Conservation (phyloP, 2,329 filamentous ascomycete genomes). For the Sarocladium brachiariae region DNA sequence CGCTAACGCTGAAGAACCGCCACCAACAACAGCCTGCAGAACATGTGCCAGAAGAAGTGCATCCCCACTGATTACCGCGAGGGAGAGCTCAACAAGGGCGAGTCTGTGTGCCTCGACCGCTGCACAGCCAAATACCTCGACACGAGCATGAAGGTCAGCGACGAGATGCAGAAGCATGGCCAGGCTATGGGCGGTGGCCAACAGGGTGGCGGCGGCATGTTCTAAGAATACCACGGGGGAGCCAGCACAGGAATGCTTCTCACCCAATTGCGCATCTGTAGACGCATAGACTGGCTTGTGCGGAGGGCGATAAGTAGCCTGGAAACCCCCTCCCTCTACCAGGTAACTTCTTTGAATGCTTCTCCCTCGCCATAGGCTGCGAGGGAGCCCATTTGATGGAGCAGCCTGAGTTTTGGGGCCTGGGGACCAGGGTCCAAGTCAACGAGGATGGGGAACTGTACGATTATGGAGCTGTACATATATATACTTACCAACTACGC, state of each 20-base stretch:
- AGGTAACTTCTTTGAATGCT: too few species aligned
- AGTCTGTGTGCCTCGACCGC: constrained; percentile 95
- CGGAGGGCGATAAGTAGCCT: too few species aligned
- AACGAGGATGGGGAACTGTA: neutral
- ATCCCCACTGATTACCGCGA: constrained; percentile 90
- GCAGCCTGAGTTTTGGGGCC: too few species aligned
- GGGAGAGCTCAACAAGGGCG: constrained; percentile 95
- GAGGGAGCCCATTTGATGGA: too few species aligned
- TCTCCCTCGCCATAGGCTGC: too few species aligned
- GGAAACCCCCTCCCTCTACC: too few species aligned
- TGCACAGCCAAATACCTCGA: constrained; percentile 99
- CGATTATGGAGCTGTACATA: constrained; percentile 7
- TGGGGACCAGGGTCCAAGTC: neutral
- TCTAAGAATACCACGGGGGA: constrained; percentile 17
- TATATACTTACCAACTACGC: neutral
- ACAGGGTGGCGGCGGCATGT: constrained; percentile 38
- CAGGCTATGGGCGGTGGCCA: constrained; percentile 50
- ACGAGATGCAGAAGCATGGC: constrained; percentile 90
- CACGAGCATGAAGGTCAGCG: constrained; percentile 93
- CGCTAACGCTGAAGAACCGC: neutral
- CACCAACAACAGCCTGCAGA: constrained; percentile 58
- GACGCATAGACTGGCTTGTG: too few species aligned
- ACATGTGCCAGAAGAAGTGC: constrained; percentile 91
- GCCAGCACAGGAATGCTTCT: too few species aligned
- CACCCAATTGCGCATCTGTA: too few species aligned